A percentile compares a stretch with the other conserved stretches of the same genome.
Conservation (phyloP, 2,329 filamentous ascomycete species). For the Pezicula carpinea region DNA sequence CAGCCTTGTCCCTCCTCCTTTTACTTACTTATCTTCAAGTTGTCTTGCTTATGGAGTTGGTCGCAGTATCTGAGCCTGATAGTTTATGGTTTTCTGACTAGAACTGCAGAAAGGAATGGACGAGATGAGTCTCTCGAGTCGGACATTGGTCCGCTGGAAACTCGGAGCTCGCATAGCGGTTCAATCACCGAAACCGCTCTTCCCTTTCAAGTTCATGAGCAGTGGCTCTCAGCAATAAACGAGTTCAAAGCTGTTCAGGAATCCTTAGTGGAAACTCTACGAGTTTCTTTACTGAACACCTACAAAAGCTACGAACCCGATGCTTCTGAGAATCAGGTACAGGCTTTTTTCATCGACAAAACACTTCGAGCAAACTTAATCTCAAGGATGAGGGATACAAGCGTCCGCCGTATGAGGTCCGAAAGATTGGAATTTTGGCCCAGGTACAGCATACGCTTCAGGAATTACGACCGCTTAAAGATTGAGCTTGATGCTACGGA, state of each 20-base stretch:
- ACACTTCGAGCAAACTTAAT: slow-evolving; percentile 38
- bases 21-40: too few species aligned
- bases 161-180: slow-evolving; percentile 16
- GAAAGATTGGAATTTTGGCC: slow-evolving; percentile 40
- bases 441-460: slow-evolving; percentile 42
- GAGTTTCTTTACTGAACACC: slow-evolving; percentile 37
- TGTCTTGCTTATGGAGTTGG: too few species aligned
- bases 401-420: slow-evolving; percentile 38
- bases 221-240: slow-evolving; percentile 35
- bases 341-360: slow-evolving; percentile 38
- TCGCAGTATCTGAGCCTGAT: too few species aligned
- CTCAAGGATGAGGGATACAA: slow-evolving; percentile 41
- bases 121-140: slow-evolving; percentile 19
- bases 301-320: slow-evolving; percentile 42
- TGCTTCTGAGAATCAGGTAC: slow-evolving; percentile 37
- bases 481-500: slow-evolving; percentile 36
- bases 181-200: slow-evolving; percentile 24
- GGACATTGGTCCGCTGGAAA: slow-evolving; percentile 17
- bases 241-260: slow-evolving; percentile 43
- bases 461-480: slow-evolving; percentile 41
- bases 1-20: too few species aligned
- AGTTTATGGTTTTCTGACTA: slow-evolving; percentile 2
- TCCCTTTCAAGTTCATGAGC: slow-evolving; percentile 17
- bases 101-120: slow-evolving; percentile 12
- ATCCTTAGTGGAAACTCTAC: slow-evolving; percentile 36